Base-by-base conservation (phyloP, 192 early-diverging fungal genomes). In the Geosiphon pyriformis region DNA sequence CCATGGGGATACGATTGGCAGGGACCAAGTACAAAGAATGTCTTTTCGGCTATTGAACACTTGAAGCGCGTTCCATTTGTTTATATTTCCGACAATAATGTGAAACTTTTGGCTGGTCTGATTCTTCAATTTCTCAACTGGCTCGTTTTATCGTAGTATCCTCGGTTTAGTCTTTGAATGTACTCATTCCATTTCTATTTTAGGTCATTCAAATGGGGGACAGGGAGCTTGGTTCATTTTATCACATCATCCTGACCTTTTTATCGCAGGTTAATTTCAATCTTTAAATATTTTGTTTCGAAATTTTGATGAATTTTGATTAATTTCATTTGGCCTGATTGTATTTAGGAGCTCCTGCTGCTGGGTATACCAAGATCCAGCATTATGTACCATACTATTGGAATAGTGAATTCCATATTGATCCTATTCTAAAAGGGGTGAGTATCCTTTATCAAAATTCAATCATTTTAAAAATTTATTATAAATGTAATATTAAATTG, bases 1-100 rank as follows among this genome's bases (percentile, higher is more conserved):
- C 68, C 85, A 48, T 90, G 88, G 88, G 88, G 88, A 3, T 90
- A 83, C 55, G 89, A 91, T 65, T 91, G 89, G 89, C 89, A 91
- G 65, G 89, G 90, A 1, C 80, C 87, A 8, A 87, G 85, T 20
- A 74, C 76, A 50, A 70, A 73, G 31, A 89, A 91, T 65, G 74
- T 85, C 22, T 74, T 86, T 25, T 56, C 66, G 48, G 80, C 87
- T 8, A 61, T 91, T 11, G 71, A 80, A 33, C 6, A 15, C 37
- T 42, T 42, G 15, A 42, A 42, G 37, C 15, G 37, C 15, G 7
- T 42, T 10, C 15, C 37, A 10, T 42, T 42, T 42, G 37, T 42
- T 6, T 10, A 42, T 42, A 42, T 42, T 42, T 15, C 6, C 6
- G 37, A 6, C 15, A 10, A 10, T 42, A 42, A 15, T 15, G 6